Percentiles rank a stretch among this genome's conserved stretches.
Conservation (phyloP, 2,329 filamentous ascomycete genomes). For the Botrytis medusae region DNA sequence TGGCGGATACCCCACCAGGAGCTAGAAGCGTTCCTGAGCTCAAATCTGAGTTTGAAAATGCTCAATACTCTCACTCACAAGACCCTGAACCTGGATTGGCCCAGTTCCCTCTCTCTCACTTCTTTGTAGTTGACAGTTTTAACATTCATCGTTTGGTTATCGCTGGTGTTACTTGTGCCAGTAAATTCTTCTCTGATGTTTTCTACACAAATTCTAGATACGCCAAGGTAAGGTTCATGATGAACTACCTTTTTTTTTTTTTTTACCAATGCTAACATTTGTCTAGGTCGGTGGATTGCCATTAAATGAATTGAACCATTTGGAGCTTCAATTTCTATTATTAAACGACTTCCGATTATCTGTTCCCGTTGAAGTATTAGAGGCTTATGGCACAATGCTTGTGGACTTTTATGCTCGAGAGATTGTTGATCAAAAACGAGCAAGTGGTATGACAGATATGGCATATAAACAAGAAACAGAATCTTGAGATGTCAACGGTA, state of each 20-base stretch:
- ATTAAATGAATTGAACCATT: slow-evolving; percentile 87
- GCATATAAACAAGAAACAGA: slow-evolving; percentile 31
- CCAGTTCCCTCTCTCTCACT: slow-evolving; percentile 54
- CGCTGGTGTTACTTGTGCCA: slow-evolving; percentile 94
- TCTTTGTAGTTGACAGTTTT: slow-evolving; percentile 97
- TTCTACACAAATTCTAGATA: slow-evolving; percentile 99
- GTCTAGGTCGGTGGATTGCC: slow-evolving; percentile 87
- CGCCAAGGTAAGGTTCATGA: slow-evolving; percentile 71
- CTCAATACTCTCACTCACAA: slow-evolving; percentile 36
- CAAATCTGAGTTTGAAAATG: slow-evolving; percentile 32
- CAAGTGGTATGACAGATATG: slow-evolving; percentile 29
- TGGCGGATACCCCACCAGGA: slow-evolving; percentile 35
- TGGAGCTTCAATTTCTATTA: slow-evolving; percentile 92
- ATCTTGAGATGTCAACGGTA: slow-evolving; percentile 13
- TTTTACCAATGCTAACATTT: not conserved
- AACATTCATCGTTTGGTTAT: slow-evolving; percentile 98
- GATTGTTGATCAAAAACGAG: slow-evolving; percentile 62
- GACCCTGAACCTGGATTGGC: slow-evolving; percentile 28
- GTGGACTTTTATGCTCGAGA: slow-evolving; percentile 97
- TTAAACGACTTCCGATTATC: slow-evolving; percentile 95
- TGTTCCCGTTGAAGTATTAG: slow-evolving; percentile 90
- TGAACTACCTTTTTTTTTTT: too few relatives aligned
- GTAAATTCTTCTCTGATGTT: slow-evolving; percentile 98
- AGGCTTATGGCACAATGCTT: slow-evolving; percentile 96
- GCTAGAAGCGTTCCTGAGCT: slow-evolving; percentile 37